A percentile compares a stretch with the other conserved stretches of the same genome.
These are phyloP conservation scores for Talaromyces marneffei DNA, from an alignment of 2,329 filamentous ascomycete genomes.

Conservation along the genomic window DNA sequence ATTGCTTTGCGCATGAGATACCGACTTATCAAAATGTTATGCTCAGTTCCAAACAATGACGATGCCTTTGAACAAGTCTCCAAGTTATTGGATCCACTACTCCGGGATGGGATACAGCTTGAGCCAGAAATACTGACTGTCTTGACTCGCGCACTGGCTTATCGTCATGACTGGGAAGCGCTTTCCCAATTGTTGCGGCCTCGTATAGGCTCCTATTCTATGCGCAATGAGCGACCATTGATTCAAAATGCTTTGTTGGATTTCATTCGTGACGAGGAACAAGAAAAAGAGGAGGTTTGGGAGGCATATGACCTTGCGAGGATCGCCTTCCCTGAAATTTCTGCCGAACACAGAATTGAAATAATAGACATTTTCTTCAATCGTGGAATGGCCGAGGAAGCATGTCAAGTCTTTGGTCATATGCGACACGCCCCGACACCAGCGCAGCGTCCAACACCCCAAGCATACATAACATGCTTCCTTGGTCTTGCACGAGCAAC, in stretches of 20 bases:
- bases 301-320: constrained; percentile 55
- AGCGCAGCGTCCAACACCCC: constrained; percentile 61
- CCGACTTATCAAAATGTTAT: constrained; percentile 64
- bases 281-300: constrained; percentile 60
- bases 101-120: constrained; percentile 63
- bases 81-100: constrained; percentile 65
- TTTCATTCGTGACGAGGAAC: constrained; percentile 58
- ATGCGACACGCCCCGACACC: constrained; percentile 70
- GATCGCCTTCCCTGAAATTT: constrained; percentile 57
- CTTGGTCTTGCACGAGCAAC: constrained; percentile 61
- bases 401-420: constrained; percentile 78
- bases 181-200: constrained; percentile 78
- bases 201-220: constrained; percentile 37
- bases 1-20: constrained; percentile 7
- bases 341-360: constrained; percentile 58
- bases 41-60: constrained; percentile 45
- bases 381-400: constrained; percentile 75
- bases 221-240: constrained; percentile 55
- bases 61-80: constrained; percentile 66
- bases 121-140: constrained; percentile 68
- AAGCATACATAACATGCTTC: constrained; percentile 73
- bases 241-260: constrained; percentile 61
- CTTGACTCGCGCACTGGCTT: constrained; percentile 68
- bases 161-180: constrained; percentile 69
- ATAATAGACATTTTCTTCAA: constrained; percentile 80